Evolutionary conservation across 768 basidiomycete genomes (phyloP).

Genomic region (Mycena metata): DNA sequence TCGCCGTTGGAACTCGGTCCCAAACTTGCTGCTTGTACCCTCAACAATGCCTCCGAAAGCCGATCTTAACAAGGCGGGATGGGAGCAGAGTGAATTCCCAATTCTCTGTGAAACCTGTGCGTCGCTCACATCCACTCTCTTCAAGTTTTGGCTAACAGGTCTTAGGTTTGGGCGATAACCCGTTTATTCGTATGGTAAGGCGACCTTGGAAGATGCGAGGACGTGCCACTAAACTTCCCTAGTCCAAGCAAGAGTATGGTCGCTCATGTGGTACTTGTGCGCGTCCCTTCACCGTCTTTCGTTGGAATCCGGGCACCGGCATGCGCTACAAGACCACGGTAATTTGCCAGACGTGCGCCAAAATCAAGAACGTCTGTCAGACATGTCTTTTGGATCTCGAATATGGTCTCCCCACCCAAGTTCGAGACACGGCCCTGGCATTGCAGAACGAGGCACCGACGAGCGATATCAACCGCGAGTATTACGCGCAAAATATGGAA

Average conservation of each 20-base stretch:
- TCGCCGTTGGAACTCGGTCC: background rate
- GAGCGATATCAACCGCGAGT: slow-evolving; percentile 97
- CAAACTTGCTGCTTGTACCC: background rate
- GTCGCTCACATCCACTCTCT: slow-evolving; percentile 44
- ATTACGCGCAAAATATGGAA: slow-evolving; percentile 94
- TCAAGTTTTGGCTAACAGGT: slow-evolving; percentile 16
- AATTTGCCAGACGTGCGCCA: slow-evolving; percentile 96
- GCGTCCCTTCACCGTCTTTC: slow-evolving; percentile 96
- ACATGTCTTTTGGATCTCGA: slow-evolving; percentile 97
- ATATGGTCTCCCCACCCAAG: slow-evolving; percentile 96
- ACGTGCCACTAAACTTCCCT: slow-evolving; percentile 8
- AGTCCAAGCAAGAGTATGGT: slow-evolving; percentile 98
- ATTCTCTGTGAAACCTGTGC: slow-evolving; percentile 94
- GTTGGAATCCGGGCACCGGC: slow-evolving; percentile 97
- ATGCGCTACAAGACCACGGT: slow-evolving; percentile 97
- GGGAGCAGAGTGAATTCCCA: slow-evolving; percentile 95
- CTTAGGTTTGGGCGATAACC: slow-evolving; percentile 87
- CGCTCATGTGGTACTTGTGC: slow-evolving; percentile 98
- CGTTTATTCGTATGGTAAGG: slow-evolving; percentile 94
- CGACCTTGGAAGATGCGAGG: slow-evolving; percentile 1
- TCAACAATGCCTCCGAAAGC: slow-evolving; percentile 79
- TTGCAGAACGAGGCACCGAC: slow-evolving; percentile 90
- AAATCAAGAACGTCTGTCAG: slow-evolving; percentile 97
- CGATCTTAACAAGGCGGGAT: slow-evolving; percentile 96
- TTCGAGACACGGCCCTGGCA: slow-evolving; percentile 94